Conservation (phyloP, 2,329 filamentous ascomycete genomes). For the Aaosphaeria pasadenensis region DNA sequence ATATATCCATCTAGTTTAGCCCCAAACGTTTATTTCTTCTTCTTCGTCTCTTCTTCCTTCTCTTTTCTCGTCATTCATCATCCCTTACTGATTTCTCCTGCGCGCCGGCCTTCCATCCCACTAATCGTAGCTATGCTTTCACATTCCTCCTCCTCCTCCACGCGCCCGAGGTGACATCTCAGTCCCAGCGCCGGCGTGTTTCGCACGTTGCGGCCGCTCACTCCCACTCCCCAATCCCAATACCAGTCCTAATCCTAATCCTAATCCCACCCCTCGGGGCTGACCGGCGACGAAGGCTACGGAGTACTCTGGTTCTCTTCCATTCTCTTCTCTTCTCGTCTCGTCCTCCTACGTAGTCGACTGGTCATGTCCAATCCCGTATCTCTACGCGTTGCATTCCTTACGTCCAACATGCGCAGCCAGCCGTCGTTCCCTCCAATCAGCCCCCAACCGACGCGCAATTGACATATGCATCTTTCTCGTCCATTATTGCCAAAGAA, state of each 20-base stretch:
- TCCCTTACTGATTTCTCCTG: background rate
- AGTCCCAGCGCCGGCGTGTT: conserved; percentile 12
- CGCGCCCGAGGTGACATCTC: conserved; percentile 21
- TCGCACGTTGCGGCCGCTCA: conserved; percentile 27
- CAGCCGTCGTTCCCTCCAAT: conserved; percentile 3
- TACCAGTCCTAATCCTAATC: background rate
- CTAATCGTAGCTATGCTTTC: background rate
- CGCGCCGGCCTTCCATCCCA: background rate
- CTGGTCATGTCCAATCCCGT: background rate
- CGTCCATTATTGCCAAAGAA: too few relatives aligned
- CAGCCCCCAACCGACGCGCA: too few relatives aligned
- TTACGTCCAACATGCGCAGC: conserved; percentile 14
- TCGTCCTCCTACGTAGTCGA: too few relatives aligned
- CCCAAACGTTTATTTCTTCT: background rate
- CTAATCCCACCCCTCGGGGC: conserved; percentile 20
- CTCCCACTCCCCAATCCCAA: too few relatives aligned
- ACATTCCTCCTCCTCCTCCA: background rate
- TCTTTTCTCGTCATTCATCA: background rate
- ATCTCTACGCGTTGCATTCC: conserved; percentile 31
- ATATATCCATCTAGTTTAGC: background rate
- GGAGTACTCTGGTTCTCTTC: background rate
- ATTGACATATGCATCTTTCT: too few relatives aligned
- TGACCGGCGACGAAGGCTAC: conserved; percentile 16
- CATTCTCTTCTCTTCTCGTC: background rate
- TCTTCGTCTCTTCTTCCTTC: background rate